Base-by-base conservation (phyloP, 2,329 filamentous ascomycete genomes). In the Alternaria consortialis region DNA sequence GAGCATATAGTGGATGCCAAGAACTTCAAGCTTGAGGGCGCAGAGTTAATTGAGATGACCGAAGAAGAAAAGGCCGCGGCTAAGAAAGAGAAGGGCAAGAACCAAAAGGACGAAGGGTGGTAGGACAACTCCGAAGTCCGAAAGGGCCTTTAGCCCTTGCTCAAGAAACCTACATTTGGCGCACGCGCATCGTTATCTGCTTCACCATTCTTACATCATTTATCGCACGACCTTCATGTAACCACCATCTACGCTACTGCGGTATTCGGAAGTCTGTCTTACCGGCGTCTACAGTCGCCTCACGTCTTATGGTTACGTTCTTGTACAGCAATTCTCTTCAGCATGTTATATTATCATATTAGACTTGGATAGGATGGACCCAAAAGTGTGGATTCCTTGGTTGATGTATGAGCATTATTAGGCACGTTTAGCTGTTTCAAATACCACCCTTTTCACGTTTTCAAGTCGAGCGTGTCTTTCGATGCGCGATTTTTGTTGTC, bases 21-120 rank as follows among this genome's bases (percentile, higher is more conserved):
- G 69, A 73, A 73, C 8, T 77, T 71, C 54, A 69, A 67, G 53
- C 63, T 78, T 1, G 69, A 74, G 11, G 74, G 74, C 5, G 74
- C 75, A 2, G 74, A 78, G 37, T 44, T 78, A 39, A 66, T 78
- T 43, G 69, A 74, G 48, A 47, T 77, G 51, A 75, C 71, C 3
- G 64, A 68, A 23, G 73, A 72, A 27, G 76, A 78, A 61, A 76
- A 76, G 56, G 69, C 66, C 23, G 61, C 53, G 8, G 48, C 68
- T 7, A 67, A 68, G 61, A 67, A 71, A 8, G 60, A 58, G 9
- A 47, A 65, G 6, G 62, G 56, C 25, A 74, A 77, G 62, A 77
- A 76, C 44, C 75, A 77, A 36, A 78, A 78, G 54, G 73, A 77
- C 39, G 75, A 78, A 62, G 74, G 76, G 5, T 77, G 67, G 47